Evolutionary conservation across 1,139 yeast species (phyloP), one percentile per base, ranked within the genome.

Genomic region (Yamadazyma triangularis): DNA sequence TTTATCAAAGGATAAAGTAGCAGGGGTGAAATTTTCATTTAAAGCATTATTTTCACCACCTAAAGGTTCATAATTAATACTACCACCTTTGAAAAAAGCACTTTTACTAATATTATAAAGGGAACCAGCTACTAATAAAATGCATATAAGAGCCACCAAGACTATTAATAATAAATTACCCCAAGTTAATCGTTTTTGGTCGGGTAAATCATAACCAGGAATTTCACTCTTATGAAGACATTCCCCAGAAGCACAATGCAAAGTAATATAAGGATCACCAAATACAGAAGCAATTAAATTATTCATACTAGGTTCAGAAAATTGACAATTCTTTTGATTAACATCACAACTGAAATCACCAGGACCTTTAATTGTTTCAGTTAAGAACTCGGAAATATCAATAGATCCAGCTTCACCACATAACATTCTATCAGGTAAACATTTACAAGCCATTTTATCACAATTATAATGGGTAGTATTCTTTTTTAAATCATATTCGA

Each of bases 251-350:
- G 63, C 60, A 58, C 98, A 91, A 30, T 73, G 68, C 34, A 91
- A 64, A 1, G 91, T 82, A 47, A 91, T 91, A 46, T 77, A 74
- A 1, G 89, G 86, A 52, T 91, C 98, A 11, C 98, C 98, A 60
- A 91, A 91, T 3, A 91, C 95, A 11, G 87, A 78, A 38, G 78
- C 70, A 37, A 91, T 91, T 48, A 91, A 71, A 41, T 85, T 94
- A 56, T 91, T 86, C 97, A 91, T 91, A 36, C 94, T 81, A 24
- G 98, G 97, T 53, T 91, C 98, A 3, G 91, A 80, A 51, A 91
- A 91, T 32, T 70, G 68, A 61, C 98, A 91, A 26, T 65, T 58
- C 26, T 67, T 72, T 10, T 71, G 57, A 4, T 58, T 55, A 15
- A 84, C 58, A 51, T 87, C 86, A 59, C 98, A 91, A 4, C 77